Percentiles rank a stretch among this genome's conserved stretches.
Evolutionary conservation across 1,284 basidiomycete genomes (phyloP).

Genomic region (Tylopilus orsonianus): DNA sequence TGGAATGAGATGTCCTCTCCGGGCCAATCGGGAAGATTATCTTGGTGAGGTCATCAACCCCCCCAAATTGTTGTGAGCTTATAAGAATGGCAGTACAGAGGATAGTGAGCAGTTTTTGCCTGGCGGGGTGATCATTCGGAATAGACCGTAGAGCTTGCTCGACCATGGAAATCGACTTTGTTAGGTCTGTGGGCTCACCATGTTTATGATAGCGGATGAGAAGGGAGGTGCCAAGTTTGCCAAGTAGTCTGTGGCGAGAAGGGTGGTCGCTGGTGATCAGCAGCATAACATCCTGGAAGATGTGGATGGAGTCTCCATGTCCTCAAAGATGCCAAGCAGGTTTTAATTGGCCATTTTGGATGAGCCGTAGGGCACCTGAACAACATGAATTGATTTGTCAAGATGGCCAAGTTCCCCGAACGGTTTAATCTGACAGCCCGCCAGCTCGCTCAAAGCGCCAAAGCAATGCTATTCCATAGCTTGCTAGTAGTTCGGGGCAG

Average conservation of each 20-base stretch:
- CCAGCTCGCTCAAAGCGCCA: not conserved
- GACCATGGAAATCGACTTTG: constrained; percentile 1
- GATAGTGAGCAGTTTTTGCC: not conserved
- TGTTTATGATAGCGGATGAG: not conserved
- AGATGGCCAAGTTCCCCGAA: not conserved
- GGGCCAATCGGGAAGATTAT: not conserved
- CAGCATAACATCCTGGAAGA: not conserved
- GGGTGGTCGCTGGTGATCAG: not conserved
- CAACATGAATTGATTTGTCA: not conserved
- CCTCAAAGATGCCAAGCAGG: not conserved
- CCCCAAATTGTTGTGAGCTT: not conserved
- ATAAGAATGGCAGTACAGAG: not conserved
- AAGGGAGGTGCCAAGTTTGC: not conserved
- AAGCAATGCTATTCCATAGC: not conserved
- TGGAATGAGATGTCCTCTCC: not conserved
- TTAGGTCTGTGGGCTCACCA: not conserved
- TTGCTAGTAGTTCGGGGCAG: not conserved
- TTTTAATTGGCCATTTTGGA: not conserved
- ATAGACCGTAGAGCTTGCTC: not conserved
- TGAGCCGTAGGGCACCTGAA: not conserved
- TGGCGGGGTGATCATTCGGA: not conserved
- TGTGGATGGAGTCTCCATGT: not conserved
- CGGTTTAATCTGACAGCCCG: not conserved
- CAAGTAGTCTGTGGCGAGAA: not conserved
- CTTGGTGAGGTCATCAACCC: not conserved